phyloP scores from a whole-genome alignment of 805 yeast species.

The Vanderwaltozyma tropicalis region DNA sequence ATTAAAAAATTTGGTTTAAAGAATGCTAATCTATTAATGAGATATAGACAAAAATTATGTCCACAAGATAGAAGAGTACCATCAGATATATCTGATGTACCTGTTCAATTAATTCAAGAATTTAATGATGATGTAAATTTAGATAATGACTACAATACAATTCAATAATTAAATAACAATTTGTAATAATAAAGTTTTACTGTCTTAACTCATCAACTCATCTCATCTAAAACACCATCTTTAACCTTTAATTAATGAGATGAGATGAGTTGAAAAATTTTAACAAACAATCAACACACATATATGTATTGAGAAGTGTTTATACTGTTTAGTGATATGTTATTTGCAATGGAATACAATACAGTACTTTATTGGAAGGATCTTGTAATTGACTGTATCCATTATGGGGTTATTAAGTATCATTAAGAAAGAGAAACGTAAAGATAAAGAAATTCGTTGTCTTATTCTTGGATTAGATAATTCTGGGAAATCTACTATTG shows the following conservation, averaged over 20 bases:
- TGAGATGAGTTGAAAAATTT: background rate
- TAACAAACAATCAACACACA: background rate
- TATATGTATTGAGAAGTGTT: too few relatives aligned
- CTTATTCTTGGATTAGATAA: conserved; percentile 79
- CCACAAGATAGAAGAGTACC: conserved; percentile 28
- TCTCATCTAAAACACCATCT: background rate
- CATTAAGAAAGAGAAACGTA: conserved; percentile 70
- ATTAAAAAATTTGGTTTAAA: conserved; percentile 29
- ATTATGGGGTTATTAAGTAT: conserved; percentile 73
- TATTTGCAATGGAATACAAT: too few relatives aligned
- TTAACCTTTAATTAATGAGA: background rate
- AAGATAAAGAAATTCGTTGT: conserved; percentile 67
- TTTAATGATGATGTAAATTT: conserved; percentile 6
- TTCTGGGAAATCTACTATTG: conserved; percentile 83
- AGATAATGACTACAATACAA: conserved; percentile 5
- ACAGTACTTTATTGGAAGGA: background rate
- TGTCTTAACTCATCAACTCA: background rate
- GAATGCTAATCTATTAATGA: conserved; percentile 24
- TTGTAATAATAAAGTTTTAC: background rate
- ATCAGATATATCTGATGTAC: conserved; percentile 12
- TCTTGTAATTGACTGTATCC: background rate
- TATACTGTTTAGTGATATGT: too few relatives aligned
- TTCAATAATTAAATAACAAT: background rate
- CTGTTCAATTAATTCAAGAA: conserved; percentile 14
- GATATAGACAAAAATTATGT: conserved; percentile 17